phyloP scores from a whole-genome alignment of 352 stramenopile species.

The Phytopythium oedochilum region DNA sequence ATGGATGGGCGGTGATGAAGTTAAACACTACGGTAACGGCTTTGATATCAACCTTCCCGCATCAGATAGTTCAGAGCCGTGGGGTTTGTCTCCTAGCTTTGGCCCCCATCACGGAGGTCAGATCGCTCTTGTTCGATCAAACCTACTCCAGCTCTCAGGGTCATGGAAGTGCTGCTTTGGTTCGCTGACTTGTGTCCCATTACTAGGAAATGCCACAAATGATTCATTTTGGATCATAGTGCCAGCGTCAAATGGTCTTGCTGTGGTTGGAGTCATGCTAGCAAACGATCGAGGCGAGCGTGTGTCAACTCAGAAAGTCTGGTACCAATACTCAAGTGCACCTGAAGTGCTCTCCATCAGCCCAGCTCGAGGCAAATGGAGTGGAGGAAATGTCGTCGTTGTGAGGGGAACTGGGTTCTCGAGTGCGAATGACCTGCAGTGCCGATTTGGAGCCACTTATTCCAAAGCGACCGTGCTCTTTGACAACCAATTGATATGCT shows the following conservation, averaged over 20 bases:
- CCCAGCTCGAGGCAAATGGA: conserved; percentile 9
- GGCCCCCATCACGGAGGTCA: conserved; percentile 11
- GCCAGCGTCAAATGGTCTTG: conserved; percentile 11
- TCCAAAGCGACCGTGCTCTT: conserved; percentile 10
- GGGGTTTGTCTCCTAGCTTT: conserved; percentile 19
- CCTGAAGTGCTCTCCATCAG: conserved; percentile 20
- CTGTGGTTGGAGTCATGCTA: conserved; percentile 20
- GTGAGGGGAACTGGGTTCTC: conserved; percentile 26
- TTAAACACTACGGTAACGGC: background rate
- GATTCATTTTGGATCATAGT: conserved; percentile 10
- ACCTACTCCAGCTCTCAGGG: background rate
- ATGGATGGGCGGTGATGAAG: background rate
- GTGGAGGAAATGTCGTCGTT: conserved; percentile 18
- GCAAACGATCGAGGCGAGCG: background rate
- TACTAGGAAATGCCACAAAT: conserved; percentile 3
- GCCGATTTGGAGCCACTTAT: conserved; percentile 21
- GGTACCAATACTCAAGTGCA: conserved; percentile 26
- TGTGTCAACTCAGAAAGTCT: conserved; percentile 12
- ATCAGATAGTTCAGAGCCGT: background rate
- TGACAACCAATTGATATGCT: conserved; percentile 27
- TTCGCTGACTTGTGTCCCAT: conserved; percentile 12
- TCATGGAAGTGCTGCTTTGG: conserved; percentile 38
- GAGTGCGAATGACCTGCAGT: conserved; percentile 11
- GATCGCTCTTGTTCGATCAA: background rate
- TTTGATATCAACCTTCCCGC: background rate